A percentile compares a stretch with the other conserved stretches of the same genome.
Evolutionary conservation across 495 filamentous ascomycete species (phyloP).

Genomic region (Bacidia gigantensis): DNA sequence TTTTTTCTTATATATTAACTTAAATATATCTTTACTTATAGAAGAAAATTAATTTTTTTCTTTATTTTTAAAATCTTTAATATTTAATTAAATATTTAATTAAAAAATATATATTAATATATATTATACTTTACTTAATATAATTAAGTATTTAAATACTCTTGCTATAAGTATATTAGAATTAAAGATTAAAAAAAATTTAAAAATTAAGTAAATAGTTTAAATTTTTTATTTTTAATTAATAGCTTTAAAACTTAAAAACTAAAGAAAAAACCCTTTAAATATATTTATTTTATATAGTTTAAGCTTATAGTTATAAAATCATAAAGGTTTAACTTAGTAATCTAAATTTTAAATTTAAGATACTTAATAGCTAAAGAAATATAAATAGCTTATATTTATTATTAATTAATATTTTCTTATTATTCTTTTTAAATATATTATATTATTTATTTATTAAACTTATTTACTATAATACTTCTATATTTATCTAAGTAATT

Average conservation of each 20-base stretch:
- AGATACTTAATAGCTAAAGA: not conserved
- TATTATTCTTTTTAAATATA: not conserved
- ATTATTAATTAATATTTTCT: slow-evolving; percentile 1
- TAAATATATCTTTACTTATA: not conserved
- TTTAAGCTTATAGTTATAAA: not conserved
- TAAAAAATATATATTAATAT: slow-evolving; percentile 1
- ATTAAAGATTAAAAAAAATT: not conserved
- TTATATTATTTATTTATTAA: not conserved
- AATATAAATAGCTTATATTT: slow-evolving; percentile 4
- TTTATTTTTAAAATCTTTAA: slow-evolving; percentile 1
- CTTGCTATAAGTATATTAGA: not conserved
- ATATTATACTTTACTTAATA: not conserved
- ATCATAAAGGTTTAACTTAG: not conserved
- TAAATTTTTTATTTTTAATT: not conserved
- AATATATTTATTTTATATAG: not conserved
- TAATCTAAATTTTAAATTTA: not conserved
- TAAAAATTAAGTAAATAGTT: not conserved
- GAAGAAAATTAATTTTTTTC: not conserved
- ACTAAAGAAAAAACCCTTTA: not conserved
- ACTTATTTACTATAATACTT: not conserved
- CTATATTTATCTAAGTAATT: not conserved
- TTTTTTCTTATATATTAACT: not conserved
- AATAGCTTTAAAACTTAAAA: not conserved
- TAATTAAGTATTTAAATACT: not conserved
- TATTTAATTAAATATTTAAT: not conserved